phyloP scores from a whole-genome alignment of 2,329 filamentous ascomycete species.

The Aspergillus niger region DNA sequence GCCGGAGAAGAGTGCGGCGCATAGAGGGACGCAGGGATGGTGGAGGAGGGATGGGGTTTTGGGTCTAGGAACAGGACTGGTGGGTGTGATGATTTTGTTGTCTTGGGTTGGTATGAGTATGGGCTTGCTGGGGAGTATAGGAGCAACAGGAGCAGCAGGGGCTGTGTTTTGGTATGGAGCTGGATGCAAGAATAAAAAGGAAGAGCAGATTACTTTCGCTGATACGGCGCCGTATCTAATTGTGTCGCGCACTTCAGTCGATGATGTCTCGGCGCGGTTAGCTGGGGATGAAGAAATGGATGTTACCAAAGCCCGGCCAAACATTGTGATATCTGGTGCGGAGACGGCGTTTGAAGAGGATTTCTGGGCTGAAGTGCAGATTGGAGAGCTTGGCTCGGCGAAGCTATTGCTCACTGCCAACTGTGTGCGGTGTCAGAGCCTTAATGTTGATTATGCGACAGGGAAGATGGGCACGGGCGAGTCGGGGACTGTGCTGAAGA shows the following conservation, averaged over 20 bases:
- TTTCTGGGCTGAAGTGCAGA: constrained; percentile 65
- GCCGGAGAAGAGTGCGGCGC: constrained; percentile 41
- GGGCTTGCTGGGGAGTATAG: neutral
- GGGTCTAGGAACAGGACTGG: neutral
- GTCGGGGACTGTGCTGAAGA: constrained; percentile 65
- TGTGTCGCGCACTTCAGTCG: constrained; percentile 68
- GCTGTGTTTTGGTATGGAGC: constrained; percentile 8
- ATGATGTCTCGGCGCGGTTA: constrained; percentile 63
- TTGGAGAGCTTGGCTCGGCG: neutral
- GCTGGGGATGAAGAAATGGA: constrained; percentile 56
- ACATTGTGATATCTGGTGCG: constrained; percentile 67
- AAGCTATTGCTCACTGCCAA: constrained; percentile 66
- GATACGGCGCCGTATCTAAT: constrained; percentile 65
- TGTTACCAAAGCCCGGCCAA: constrained; percentile 71
- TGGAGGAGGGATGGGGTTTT: neutral
- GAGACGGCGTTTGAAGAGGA: constrained; percentile 66
- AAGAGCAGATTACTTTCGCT: constrained; percentile 34
- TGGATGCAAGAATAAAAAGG: constrained; percentile 8
- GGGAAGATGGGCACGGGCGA: constrained; percentile 61
- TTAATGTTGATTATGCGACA: constrained; percentile 72
- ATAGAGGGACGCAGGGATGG: constrained; percentile 8
- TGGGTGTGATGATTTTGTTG: constrained; percentile 12
- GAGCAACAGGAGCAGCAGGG: constrained; percentile 10
- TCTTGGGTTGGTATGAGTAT: constrained; percentile 1
- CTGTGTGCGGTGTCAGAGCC: constrained; percentile 67